Evolutionary conservation across 768 basidiomycete species (phyloP).

Genomic region (Pisolithus sp.): DNA sequence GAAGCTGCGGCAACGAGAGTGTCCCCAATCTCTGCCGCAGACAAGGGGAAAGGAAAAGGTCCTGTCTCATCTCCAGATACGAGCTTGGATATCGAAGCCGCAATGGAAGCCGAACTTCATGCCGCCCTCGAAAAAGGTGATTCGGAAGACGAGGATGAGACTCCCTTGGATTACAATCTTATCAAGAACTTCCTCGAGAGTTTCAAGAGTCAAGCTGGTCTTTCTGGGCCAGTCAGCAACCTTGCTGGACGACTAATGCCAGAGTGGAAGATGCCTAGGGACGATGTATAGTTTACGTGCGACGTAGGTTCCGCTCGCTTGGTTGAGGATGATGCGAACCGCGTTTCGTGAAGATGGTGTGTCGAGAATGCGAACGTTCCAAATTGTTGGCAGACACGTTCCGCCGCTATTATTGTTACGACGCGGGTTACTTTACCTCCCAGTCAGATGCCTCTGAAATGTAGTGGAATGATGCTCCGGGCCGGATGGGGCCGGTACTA

Average conservation of each 20-base stretch:
- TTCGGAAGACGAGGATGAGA: conserved; percentile 47
- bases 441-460: too few species aligned
- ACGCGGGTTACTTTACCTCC: too few species aligned
- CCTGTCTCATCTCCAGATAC: conserved; percentile 28
- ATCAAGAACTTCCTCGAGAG: conserved; percentile 98
- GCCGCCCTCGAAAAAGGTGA: conserved; percentile 48
- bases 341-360: too few species aligned
- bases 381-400: too few species aligned
- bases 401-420: too few species aligned
- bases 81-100: conserved; percentile 67
- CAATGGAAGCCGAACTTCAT: conserved; percentile 85
- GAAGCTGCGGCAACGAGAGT: conserved; percentile 11
- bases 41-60: conserved; percentile 42
- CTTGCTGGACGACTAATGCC: conserved; percentile 79
- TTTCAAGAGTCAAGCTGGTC: conserved; percentile 85
- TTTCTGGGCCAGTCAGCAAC: conserved; percentile 88
- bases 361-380: too few species aligned
- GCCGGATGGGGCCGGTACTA: too few species aligned
- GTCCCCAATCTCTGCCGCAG: conserved; percentile 22
- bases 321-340: too few species aligned
- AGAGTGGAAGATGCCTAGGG: conserved; percentile 69
- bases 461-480: too few species aligned
- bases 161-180: conserved; percentile 74
- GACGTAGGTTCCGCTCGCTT: too few species aligned
- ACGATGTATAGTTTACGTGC: conserved; percentile 35